Percentiles rank a stretch among this genome's conserved stretches.
These are phyloP conservation scores for Hymenoscyphus albidus DNA, from an alignment of 2,329 filamentous ascomycete species.

Conservation along the genomic window DNA sequence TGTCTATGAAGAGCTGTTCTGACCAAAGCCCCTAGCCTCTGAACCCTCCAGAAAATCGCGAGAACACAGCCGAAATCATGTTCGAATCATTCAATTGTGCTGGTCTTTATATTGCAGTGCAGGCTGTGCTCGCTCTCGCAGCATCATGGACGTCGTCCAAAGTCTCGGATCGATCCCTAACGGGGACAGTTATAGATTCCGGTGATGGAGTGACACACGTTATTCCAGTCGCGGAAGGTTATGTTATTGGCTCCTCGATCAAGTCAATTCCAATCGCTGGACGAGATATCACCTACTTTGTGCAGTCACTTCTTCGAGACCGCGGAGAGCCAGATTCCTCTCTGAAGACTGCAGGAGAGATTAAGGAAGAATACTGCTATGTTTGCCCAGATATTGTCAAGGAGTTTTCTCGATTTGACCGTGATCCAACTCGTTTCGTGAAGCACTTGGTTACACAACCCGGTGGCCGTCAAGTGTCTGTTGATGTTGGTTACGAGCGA, in stretches of 20 bases:
- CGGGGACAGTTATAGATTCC: slow-evolving; percentile 96
- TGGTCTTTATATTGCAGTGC: slow-evolving; percentile 96
- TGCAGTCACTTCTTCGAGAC: slow-evolving; percentile 92
- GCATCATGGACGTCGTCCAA: slow-evolving; percentile 99
- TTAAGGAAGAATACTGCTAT: slow-evolving; percentile 99
- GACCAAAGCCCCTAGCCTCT: slow-evolving; percentile 59
- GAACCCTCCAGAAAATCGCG: slow-evolving; percentile 97
- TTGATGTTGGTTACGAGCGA: slow-evolving; percentile 96
- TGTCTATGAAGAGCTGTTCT: not conserved
- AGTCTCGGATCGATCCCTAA: slow-evolving; percentile 91
- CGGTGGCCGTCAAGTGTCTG: slow-evolving; percentile 76
- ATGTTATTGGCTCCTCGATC: slow-evolving; percentile 98
- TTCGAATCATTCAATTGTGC: slow-evolving; percentile 99
- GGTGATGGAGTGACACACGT: slow-evolving; percentile 99
- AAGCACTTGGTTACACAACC: slow-evolving; percentile 85
- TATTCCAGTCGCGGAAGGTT: slow-evolving; percentile 96
- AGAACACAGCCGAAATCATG: slow-evolving; percentile 99
- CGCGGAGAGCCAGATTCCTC: slow-evolving; percentile 95
- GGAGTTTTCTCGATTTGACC: slow-evolving; percentile 92
- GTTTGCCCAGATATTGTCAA: slow-evolving; percentile 98
- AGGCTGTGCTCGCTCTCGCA: slow-evolving; percentile 91
- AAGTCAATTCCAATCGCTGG: slow-evolving; percentile 98
- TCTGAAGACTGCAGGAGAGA: slow-evolving; percentile 93
- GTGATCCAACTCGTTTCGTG: slow-evolving; percentile 83
- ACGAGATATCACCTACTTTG: slow-evolving; percentile 97